Percentiles rank a stretch among this genome's conserved stretches.
These are phyloP conservation scores for Amanita phalloides DNA, from an alignment of 768 basidiomycete genomes.

Conservation along the genomic window DNA sequence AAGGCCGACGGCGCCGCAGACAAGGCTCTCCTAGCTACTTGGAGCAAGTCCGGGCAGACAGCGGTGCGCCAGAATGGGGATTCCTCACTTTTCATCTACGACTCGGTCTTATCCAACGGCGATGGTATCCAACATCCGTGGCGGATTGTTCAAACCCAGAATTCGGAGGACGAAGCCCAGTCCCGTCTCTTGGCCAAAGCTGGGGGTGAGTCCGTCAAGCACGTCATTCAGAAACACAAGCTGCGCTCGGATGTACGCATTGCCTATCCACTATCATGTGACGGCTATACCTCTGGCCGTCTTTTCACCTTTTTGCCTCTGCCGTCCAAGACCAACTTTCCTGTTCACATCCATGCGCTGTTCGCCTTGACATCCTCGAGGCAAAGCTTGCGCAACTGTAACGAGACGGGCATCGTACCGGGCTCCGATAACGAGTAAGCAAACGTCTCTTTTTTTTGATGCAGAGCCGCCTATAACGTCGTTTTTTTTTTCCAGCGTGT, in stretches of 20 bases:
- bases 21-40: conserved; percentile 9
- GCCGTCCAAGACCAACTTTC: conserved; percentile 33
- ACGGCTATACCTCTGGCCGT: conserved; percentile 19
- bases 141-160: conserved; percentile 20
- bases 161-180: conserved; percentile 1
- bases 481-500: conserved; percentile 18
- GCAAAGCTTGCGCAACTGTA: conserved; percentile 31
- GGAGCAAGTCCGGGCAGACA: conserved; percentile 7
- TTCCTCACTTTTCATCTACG: background rate
- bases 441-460: background rate
- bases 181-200: background rate
- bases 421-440: conserved; percentile 32
- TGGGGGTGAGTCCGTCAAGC: background rate
- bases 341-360: conserved; percentile 32
- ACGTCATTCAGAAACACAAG: conserved; percentile 26
- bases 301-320: conserved; percentile 41
- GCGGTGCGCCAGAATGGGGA: background rate
- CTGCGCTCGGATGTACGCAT: conserved; percentile 25
- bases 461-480: background rate
- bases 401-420: conserved; percentile 25
- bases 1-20: conserved; percentile 22
- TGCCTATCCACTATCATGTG: conserved; percentile 21
- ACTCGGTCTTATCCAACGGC: background rate
- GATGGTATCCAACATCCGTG: conserved; percentile 11
- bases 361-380: conserved; percentile 36